Evolutionary conservation across 768 basidiomycete species (phyloP).

Genomic region (Udeniomyces megalosporus): DNA sequence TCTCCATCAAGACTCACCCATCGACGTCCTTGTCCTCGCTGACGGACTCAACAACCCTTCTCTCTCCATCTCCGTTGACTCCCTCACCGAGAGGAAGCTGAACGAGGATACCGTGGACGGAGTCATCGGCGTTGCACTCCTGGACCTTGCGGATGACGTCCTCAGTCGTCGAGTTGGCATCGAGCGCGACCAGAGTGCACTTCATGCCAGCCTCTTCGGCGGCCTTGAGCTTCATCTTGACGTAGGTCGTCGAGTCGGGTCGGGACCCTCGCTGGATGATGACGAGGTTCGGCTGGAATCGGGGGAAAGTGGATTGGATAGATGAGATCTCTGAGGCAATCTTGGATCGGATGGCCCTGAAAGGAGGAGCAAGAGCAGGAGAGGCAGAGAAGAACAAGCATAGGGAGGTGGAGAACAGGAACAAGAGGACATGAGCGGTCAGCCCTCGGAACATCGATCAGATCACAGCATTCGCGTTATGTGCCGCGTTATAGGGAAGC

Average conservation of each 20-base stretch:
- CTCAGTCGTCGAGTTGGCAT: conserved; percentile 40
- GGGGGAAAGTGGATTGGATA: conserved; percentile 53
- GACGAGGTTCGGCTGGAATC: conserved; percentile 75
- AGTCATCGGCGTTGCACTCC: conserved; percentile 64
- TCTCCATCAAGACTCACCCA: conserved; percentile 50
- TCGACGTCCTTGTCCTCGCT: conserved; percentile 92
- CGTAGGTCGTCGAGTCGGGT: conserved; percentile 77
- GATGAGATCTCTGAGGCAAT: conserved; percentile 54
- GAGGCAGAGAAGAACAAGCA: background rate
- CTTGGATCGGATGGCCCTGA: conserved; percentile 60
- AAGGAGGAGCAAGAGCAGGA: background rate
- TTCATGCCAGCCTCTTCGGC: conserved; percentile 84
- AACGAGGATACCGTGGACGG: conserved; percentile 76
- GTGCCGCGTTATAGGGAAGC: too few relatives aligned
- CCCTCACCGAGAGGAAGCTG: conserved; percentile 85
- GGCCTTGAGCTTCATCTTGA: conserved; percentile 95
- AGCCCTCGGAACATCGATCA: background rate
- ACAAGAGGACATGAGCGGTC: background rate
- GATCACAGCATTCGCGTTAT: too few relatives aligned
- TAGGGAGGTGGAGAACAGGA: background rate
- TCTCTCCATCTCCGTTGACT: conserved; percentile 63
- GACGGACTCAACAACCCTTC: conserved; percentile 83
- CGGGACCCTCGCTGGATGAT: conserved; percentile 89
- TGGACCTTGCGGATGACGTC: conserved; percentile 62
- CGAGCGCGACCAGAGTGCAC: conserved; percentile 54